Conservation (phyloP, 192 early-diverging fungal species). For the Diversispora epigaea region DNA sequence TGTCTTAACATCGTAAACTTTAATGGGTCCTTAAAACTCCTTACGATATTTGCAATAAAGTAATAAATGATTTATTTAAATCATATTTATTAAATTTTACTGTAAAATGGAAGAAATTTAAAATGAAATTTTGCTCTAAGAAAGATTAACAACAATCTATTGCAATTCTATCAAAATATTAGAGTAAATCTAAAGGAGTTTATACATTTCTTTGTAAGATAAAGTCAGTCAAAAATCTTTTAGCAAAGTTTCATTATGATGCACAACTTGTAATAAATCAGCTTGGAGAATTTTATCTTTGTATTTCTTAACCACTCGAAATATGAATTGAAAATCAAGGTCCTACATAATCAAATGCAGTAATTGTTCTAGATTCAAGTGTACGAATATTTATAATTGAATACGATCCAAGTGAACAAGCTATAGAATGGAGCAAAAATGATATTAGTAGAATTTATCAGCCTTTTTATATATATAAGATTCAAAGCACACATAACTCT, state of each 20-base stretch:
- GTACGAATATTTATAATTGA: background rate
- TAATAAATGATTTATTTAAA: no score
- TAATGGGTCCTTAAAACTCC: background rate
- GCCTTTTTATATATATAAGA: background rate
- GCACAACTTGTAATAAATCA: background rate
- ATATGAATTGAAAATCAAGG: slow-evolving; percentile 4
- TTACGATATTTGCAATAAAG: background rate
- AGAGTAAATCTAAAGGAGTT: no score
- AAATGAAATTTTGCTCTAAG: slow-evolving; percentile 8
- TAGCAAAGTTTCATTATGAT: background rate
- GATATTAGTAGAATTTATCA: slow-evolving; percentile 3
- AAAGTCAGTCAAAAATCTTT: background rate
- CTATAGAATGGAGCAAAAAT: slow-evolving; percentile 16
- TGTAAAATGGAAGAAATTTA: slow-evolving; percentile 10
- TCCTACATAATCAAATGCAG: background rate
- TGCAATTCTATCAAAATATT: no score
- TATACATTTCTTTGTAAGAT: slow-evolving; percentile 5
- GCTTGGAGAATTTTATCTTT: no score
- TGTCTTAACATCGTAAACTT: background rate
- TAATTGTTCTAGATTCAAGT: slow-evolving; percentile 12
- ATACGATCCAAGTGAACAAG: slow-evolving; percentile 11
- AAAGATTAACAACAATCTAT: no score
- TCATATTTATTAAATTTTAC: slow-evolving; percentile 11
- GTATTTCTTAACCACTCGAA: slow-evolving; percentile 15
- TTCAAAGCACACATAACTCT: slow-evolving; percentile 3